phyloP scores from a whole-genome alignment of 495 filamentous ascomycete species.

The Arthonia radiata region DNA sequence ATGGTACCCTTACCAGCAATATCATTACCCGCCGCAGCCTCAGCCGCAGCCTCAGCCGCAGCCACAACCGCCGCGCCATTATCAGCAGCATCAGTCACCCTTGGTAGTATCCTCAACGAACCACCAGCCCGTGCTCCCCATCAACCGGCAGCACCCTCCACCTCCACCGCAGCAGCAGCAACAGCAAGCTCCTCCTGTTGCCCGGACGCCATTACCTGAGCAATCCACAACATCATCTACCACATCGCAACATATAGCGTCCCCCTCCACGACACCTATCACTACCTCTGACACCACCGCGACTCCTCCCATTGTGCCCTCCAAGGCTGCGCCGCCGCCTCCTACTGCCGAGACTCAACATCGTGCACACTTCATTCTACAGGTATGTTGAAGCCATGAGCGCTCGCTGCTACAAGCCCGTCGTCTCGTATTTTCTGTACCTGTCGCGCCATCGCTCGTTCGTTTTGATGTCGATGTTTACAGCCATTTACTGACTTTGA shows the following conservation, averaged over 20 bases:
- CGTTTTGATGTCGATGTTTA: not conserved
- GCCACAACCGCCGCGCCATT: slow-evolving; percentile 4
- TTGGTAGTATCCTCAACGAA: slow-evolving; percentile 15
- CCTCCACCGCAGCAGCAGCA: slow-evolving; percentile 5
- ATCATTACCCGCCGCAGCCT: not conserved
- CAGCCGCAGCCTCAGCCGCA: slow-evolving; percentile 8
- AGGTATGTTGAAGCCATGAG: too few species aligned
- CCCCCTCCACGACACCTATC: slow-evolving; percentile 5
- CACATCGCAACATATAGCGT: not conserved
- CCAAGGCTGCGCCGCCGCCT: slow-evolving; percentile 3
- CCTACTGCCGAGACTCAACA: slow-evolving; percentile 6
- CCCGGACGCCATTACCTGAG: slow-evolving; percentile 1
- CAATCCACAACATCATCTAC: slow-evolving; percentile 2
- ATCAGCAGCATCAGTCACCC: slow-evolving; percentile 8
- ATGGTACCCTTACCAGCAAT: too few species aligned
- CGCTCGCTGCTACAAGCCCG: too few species aligned
- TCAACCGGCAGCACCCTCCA: slow-evolving; percentile 7
- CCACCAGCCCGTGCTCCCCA: slow-evolving; percentile 9
- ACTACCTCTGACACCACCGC: slow-evolving; percentile 2
- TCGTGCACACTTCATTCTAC: slow-evolving; percentile 30
- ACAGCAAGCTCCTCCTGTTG: slow-evolving; percentile 4
- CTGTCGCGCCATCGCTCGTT: not conserved
- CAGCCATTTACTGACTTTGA: slow-evolving; percentile 1
- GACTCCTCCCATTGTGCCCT: not conserved
- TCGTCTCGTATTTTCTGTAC: too few species aligned